A percentile compares a stretch with the other conserved stretches of the same genome.
phyloP scores from a whole-genome alignment of 208 protist species.

The Crithidia expoeki region DNA sequence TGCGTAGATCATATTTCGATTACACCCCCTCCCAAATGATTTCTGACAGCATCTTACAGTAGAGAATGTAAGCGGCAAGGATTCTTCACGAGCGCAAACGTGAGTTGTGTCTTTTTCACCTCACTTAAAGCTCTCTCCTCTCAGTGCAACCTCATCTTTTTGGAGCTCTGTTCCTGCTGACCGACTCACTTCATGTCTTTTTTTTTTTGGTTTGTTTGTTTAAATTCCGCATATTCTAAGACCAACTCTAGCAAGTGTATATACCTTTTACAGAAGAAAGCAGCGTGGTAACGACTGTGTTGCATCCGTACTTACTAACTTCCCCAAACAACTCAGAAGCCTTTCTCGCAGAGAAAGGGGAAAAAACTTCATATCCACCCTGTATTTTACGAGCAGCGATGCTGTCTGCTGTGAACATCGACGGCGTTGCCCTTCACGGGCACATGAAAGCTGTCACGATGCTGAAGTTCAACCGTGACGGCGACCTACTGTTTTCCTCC shows the following conservation, averaged over 20 bases:
- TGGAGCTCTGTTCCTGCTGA: not conserved
- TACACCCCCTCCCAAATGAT: no score
- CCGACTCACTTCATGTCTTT: not conserved
- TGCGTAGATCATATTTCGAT: no score
- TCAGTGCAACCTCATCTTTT: no score
- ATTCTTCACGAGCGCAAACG: no score
- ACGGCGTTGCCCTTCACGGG: constrained; percentile 82
- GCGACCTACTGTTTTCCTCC: constrained; percentile 97
- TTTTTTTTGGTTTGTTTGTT: constrained; percentile 12
- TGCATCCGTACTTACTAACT: not conserved
- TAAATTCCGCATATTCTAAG: no score
- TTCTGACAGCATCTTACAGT: no score
- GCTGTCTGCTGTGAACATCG: constrained; percentile 38
- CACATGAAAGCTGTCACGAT: constrained; percentile 92
- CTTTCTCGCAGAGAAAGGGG: no score
- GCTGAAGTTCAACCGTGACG: constrained; percentile 98
- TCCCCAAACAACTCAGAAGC: not conserved
- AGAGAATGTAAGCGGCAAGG: no score
- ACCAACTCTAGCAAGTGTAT: no score
- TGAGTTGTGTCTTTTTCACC: no score
- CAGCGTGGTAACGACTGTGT: constrained; percentile 7
- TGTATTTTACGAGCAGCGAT: constrained; percentile 19
- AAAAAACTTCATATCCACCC: no score
- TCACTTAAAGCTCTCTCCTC: no score
- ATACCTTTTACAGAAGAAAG: not conserved